A percentile compares a stretch with the other conserved stretches of the same genome.
These are phyloP conservation scores for Fusarium piperis DNA, from an alignment of 2,329 filamentous ascomycete species.

Conservation along the genomic window DNA sequence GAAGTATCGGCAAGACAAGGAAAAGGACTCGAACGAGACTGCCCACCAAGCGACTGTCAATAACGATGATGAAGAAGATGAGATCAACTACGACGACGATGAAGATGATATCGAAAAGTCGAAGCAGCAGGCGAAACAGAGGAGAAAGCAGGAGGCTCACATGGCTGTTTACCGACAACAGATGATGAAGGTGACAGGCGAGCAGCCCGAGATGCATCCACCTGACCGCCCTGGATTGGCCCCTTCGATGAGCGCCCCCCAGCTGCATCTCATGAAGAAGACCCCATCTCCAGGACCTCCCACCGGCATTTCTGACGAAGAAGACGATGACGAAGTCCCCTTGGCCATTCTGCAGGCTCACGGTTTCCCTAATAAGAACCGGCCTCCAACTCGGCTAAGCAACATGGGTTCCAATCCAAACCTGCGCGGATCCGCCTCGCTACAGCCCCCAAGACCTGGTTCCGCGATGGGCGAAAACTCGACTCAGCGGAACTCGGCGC, in stretches of 20 bases:
- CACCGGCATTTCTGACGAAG: slow-evolving; percentile 73
- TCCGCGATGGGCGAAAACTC: slow-evolving; percentile 63
- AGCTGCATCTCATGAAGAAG: slow-evolving; percentile 56
- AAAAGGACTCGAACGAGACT: slow-evolving; percentile 59
- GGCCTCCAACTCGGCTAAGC: slow-evolving; percentile 75
- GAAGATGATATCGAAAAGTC: slow-evolving; percentile 83
- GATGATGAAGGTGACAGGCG: slow-evolving; percentile 96
- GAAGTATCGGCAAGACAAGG: slow-evolving; percentile 78
- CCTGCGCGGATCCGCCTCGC: slow-evolving; percentile 64
- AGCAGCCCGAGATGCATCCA: slow-evolving; percentile 53
- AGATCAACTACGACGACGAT: slow-evolving; percentile 75
- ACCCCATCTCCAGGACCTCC: slow-evolving; percentile 50
- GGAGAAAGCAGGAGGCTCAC: slow-evolving; percentile 89
- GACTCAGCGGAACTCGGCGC: slow-evolving; percentile 52
- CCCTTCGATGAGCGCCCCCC: slow-evolving; percentile 70
- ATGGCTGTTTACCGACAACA: slow-evolving; percentile 90
- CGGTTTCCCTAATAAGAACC: slow-evolving; percentile 83
- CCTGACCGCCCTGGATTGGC: slow-evolving; percentile 64
- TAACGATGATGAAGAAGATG: slow-evolving; percentile 71
- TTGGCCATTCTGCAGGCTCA: slow-evolving; percentile 88
- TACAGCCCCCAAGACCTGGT: slow-evolving; percentile 59
- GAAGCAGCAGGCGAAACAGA: slow-evolving; percentile 76
- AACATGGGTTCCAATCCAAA: slow-evolving; percentile 77
- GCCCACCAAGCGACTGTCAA: slow-evolving; percentile 57
- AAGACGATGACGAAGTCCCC: slow-evolving; percentile 91